phyloP scores from a whole-genome alignment of 2,329 filamentous ascomycete genomes.

The Ceratocystis colombiana region DNA sequence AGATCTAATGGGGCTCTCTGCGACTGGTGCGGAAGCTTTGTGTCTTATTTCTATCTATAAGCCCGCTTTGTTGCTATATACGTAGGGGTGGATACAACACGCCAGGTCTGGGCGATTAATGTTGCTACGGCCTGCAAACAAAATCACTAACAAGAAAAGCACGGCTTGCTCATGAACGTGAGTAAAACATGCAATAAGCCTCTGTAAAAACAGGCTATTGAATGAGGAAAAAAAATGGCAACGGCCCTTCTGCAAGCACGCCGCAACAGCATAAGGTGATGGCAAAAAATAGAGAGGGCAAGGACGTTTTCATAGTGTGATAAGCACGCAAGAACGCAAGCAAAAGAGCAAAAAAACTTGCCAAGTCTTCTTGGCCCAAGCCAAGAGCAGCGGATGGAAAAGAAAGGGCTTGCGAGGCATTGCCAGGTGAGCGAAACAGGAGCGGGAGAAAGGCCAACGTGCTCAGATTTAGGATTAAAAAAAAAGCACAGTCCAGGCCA shows the following conservation, averaged over 20 bases:
- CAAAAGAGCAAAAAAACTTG: neutral
- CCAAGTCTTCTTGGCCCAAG: slow-evolving; percentile 10
- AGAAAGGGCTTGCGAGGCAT: neutral
- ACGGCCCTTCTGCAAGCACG: neutral
- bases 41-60: slow-evolving; percentile 8
- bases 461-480: neutral
- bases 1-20: slow-evolving; percentile 1
- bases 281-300: neutral
- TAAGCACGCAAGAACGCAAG: neutral
- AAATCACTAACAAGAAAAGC: slow-evolving; percentile 4
- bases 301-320: slow-evolving; percentile 11
- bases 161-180: neutral
- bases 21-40: slow-evolving; percentile 11
- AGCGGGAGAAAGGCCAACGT: slow-evolving; percentile 9
- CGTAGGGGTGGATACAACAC: neutral
- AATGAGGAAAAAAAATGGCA: neutral
- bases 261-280: neutral
- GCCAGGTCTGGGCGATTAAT: slow-evolving; percentile 1
- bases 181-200: neutral
- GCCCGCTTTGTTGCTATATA: neutral
- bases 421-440: slow-evolving; percentile 2
- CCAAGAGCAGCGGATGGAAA: slow-evolving; percentile 10
- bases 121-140: neutral
- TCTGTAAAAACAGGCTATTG: neutral
- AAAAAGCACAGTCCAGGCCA: slow-evolving; percentile 5